Evolutionary conservation across 2,329 filamentous ascomycete genomes (phyloP), one percentile per base, ranked within the genome.

Genomic region (Beauveria pseudobassiana): DNA sequence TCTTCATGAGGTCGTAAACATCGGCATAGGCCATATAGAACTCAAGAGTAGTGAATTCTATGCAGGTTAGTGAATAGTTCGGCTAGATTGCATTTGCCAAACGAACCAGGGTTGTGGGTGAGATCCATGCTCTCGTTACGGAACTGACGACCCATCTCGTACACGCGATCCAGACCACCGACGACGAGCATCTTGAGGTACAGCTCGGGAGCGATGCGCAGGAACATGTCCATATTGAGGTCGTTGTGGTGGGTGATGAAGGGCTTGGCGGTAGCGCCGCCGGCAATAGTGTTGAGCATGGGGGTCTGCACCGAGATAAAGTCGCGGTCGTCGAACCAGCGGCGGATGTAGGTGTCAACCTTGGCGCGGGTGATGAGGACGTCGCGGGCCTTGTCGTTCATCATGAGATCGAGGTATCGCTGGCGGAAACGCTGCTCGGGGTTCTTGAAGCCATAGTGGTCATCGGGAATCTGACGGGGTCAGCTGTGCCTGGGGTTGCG

Each of bases 171-270:
- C 48, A 98, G 83, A 63, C 93, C 95, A 71, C 96, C 96, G 38
- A 99, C 93, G 55, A 98, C 89, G 62, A 88, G 82, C 87, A 96
- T 91, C 89, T 99, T 99, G 69, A 99, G 87, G 76, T 96, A 96
- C 61, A 99, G 80, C 77, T 99, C 95, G 1, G 95, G 96, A 1
- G 96, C 95, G 59, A 98, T 87, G 72, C 95, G 89, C 85, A 99
- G 89, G 78, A 89, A 98, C 75, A 99, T 87, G 69, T 96, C 88
- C 86, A 96, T 92, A 75, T 96, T 86, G 57, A 95, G 83, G 59
- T 98, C 95, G 76, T 99, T 99, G 80, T 98, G 95, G 76, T 96
- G 89, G 16, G 95, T 98, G 68, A 90, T 82, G 77, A 99, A 99
- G 5, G 95, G 95, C 79, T 74, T 92, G 63, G 95, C 95, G 1